Conservation (phyloP, 2,329 filamentous ascomycete species). For the Xylariaceae sp. region DNA sequence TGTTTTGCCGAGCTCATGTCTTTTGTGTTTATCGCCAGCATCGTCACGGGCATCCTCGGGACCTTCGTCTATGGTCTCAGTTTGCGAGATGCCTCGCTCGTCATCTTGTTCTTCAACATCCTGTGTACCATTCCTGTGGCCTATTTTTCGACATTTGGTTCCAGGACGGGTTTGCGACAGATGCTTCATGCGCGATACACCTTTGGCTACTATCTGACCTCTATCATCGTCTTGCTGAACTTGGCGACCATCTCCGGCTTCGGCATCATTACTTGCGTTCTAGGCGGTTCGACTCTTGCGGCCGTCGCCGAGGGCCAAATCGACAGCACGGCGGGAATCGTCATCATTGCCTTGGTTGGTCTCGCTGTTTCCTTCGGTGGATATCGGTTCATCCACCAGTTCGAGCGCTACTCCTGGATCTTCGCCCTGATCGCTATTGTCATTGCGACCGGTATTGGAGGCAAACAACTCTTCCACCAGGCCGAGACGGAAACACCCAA, state of each 20-base stretch:
- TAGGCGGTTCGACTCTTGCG: constrained; percentile 55
- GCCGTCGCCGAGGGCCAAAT: constrained; percentile 47
- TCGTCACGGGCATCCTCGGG: constrained; percentile 58
- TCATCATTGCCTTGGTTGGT: constrained; percentile 52
- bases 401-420: constrained; percentile 54
- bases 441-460: constrained; percentile 32
- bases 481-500: neutral
- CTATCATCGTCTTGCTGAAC: constrained; percentile 57
- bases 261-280: constrained; percentile 55
- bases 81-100: constrained; percentile 51
- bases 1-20: neutral
- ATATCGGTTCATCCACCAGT: constrained; percentile 51
- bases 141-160: constrained; percentile 53
- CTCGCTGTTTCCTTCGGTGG: constrained; percentile 59
- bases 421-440: constrained; percentile 50
- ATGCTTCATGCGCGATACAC: constrained; percentile 61
- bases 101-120: constrained; percentile 60
- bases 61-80: constrained; percentile 50
- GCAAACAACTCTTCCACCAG: constrained; percentile 10
- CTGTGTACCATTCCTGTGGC: constrained; percentile 49
- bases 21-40: constrained; percentile 21
- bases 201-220: constrained; percentile 56
- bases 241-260: constrained; percentile 60
- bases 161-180: constrained; percentile 59
- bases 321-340: constrained; percentile 52